These are phyloP conservation scores for Exophiala aquamarina DNA, from an alignment of 2,329 filamentous ascomycete species.

Conservation along the genomic window DNA sequence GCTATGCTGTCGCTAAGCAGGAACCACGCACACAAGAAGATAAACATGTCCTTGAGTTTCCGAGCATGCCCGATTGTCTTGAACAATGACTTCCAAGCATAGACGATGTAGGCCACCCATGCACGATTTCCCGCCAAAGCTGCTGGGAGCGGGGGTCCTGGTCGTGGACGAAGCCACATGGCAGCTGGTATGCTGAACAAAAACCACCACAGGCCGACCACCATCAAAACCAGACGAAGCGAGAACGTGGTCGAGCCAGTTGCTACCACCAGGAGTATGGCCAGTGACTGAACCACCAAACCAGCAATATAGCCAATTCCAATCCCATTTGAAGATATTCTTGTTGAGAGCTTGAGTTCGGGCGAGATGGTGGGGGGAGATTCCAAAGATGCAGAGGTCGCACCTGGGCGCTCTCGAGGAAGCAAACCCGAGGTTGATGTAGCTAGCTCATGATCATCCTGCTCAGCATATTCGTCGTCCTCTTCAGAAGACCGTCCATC, in stretches of 20 bases:
- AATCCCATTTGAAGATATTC: slow-evolving; percentile 88
- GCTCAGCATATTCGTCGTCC: slow-evolving; percentile 10
- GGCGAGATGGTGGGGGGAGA: slow-evolving; percentile 47
- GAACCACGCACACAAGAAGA: slow-evolving; percentile 92
- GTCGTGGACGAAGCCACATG: slow-evolving; percentile 81
- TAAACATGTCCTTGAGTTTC: slow-evolving; percentile 72
- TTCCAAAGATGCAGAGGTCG: slow-evolving; percentile 11
- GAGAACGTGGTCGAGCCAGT: slow-evolving; percentile 80
- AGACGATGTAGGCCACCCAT: slow-evolving; percentile 72
- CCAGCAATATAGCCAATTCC: slow-evolving; percentile 91
- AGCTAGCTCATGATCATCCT: slow-evolving; percentile 12
- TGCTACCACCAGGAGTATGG: slow-evolving; percentile 72
- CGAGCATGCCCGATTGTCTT: slow-evolving; percentile 75
- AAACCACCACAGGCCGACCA: slow-evolving; percentile 91
- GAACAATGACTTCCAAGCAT: slow-evolving; percentile 84
- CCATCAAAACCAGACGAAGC: slow-evolving; percentile 79
- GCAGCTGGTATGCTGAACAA: slow-evolving; percentile 85
- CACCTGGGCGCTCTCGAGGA: slow-evolving; percentile 32
- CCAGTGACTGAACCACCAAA: slow-evolving; percentile 77
- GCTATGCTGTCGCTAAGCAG: slow-evolving; percentile 91
- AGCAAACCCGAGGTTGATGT: slow-evolving; percentile 26
- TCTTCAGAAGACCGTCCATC: slow-evolving; percentile 8
- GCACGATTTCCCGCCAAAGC: slow-evolving; percentile 40
- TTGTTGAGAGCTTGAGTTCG: slow-evolving; percentile 80
- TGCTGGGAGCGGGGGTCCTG: slow-evolving; percentile 73